Percentiles rank a stretch among this genome's conserved stretches.
Conservation (phyloP, 2,329 filamentous ascomycete species). For the Fusarium sp. region DNA sequence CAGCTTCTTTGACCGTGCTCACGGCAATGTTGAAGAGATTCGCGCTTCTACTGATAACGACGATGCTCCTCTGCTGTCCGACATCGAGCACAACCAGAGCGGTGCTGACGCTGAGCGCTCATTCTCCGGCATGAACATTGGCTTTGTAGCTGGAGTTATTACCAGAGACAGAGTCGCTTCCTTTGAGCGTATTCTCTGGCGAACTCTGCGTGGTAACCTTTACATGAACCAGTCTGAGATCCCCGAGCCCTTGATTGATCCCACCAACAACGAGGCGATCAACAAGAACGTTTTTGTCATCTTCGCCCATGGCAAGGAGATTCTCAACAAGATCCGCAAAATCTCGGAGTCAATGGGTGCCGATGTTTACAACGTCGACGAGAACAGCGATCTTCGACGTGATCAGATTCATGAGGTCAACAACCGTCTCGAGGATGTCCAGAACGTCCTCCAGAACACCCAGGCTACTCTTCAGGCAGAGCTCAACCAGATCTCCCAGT, state of each 20-base stretch:
- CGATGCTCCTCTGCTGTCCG: slow-evolving; percentile 91
- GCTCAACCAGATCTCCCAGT: slow-evolving; percentile 91
- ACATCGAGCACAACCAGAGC: slow-evolving; percentile 84
- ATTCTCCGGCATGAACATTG: slow-evolving; percentile 98
- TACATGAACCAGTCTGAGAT: slow-evolving; percentile 99
- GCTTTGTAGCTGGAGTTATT: slow-evolving; percentile 97
- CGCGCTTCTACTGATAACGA: slow-evolving; percentile 89
- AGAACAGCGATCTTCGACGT: slow-evolving; percentile 93
- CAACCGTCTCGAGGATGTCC: slow-evolving; percentile 87
- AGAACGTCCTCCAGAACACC: slow-evolving; percentile 93
- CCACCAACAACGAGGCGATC: slow-evolving; percentile 89
- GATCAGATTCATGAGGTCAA: slow-evolving; percentile 99
- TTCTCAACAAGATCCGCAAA: slow-evolving; percentile 98
- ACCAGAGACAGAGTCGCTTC: slow-evolving; percentile 90
- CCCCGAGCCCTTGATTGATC: slow-evolving; percentile 90
- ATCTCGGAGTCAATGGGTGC: slow-evolving; percentile 98
- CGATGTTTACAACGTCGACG: slow-evolving; percentile 95
- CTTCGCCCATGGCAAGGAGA: slow-evolving; percentile 98
- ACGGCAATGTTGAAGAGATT: slow-evolving; percentile 97
- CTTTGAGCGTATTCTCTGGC: slow-evolving; percentile 97
- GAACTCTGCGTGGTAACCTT: slow-evolving; percentile 94
- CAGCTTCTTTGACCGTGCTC: slow-evolving; percentile 95
- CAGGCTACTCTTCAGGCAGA: slow-evolving; percentile 94
- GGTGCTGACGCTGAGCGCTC: slow-evolving; percentile 80
- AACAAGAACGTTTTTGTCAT: slow-evolving; percentile 99